Percentiles rank a stretch among this genome's conserved stretches.
Evolutionary conservation across 257 asterid species (phyloP).

Genomic region (Asclepias syriaca): DNA sequence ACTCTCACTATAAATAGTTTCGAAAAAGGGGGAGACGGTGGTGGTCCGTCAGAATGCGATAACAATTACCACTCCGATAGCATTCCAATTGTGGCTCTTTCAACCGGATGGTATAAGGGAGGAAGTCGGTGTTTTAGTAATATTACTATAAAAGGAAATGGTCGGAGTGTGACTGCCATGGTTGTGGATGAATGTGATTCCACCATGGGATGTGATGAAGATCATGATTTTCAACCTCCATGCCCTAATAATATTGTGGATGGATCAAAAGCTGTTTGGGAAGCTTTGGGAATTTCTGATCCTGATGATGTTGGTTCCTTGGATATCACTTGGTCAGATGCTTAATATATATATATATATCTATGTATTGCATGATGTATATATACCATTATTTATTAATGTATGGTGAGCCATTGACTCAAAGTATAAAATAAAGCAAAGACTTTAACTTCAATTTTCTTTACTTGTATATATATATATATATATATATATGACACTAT

Average conservation of each 20-base stretch:
- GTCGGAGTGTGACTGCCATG: slow-evolving; percentile 34
- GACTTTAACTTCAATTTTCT: no score
- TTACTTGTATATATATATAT: no score
- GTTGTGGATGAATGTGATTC: slow-evolving; percentile 40
- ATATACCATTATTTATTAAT: no score
- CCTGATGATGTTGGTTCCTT: slow-evolving; percentile 14
- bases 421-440: no score
- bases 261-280: slow-evolving; percentile 14
- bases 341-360: background rate
- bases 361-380: no score
- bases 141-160: slow-evolving; percentile 30
- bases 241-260: slow-evolving; percentile 28
- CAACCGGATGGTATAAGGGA: slow-evolving; percentile 31
- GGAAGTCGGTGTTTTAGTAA: slow-evolving; percentile 32
- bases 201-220: slow-evolving; percentile 21
- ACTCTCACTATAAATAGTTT: slow-evolving; percentile 24
- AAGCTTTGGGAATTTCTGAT: slow-evolving; percentile 21
- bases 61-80: no score
- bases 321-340: slow-evolving; percentile 21
- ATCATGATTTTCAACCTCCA: slow-evolving; percentile 28
- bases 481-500: no score
- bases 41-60: no score
- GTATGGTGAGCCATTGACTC: no score
- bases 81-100: no score
- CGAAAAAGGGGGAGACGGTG: no score